Evolutionary conservation across 2,329 filamentous ascomycete genomes (phyloP).

Genomic region (Coniella vitis): DNA sequence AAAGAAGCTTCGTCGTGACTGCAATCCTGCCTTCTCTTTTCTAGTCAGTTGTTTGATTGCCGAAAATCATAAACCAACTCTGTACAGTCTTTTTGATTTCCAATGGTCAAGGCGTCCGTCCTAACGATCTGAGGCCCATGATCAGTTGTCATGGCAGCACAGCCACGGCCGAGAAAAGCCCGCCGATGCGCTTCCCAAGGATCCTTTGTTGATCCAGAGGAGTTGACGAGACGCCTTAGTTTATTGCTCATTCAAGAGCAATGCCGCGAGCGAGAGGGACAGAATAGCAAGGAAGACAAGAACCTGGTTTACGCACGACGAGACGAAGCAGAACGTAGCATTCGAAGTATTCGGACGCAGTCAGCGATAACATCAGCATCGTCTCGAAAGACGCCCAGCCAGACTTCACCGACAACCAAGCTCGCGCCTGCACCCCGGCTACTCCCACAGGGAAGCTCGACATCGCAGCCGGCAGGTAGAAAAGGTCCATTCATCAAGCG

Average conservation of each 20-base stretch:
- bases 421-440: neutral
- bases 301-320: neutral
- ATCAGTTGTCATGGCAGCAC: neutral
- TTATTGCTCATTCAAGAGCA: constrained; percentile 2
- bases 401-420: neutral
- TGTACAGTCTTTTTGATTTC: no score
- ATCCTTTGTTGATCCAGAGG: constrained; percentile 1
- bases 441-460: neutral
- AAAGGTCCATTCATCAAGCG: neutral
- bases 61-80: no score
- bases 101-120: neutral
- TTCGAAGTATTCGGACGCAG: neutral
- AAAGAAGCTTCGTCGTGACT: no score
- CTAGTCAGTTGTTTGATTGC: no score
- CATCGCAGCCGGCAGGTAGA: neutral
- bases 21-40: no score
- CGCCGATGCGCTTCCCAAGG: neutral
- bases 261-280: neutral
- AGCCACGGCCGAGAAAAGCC: neutral
- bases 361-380: neutral
- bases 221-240: constrained; percentile 5
- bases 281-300: neutral
- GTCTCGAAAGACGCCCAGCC: neutral
- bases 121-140: neutral
- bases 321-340: neutral